A percentile compares a stretch with the other conserved stretches of the same genome.
phyloP scores from a whole-genome alignment of 352 stramenopile species.

The Aphanomyces euteiches region DNA sequence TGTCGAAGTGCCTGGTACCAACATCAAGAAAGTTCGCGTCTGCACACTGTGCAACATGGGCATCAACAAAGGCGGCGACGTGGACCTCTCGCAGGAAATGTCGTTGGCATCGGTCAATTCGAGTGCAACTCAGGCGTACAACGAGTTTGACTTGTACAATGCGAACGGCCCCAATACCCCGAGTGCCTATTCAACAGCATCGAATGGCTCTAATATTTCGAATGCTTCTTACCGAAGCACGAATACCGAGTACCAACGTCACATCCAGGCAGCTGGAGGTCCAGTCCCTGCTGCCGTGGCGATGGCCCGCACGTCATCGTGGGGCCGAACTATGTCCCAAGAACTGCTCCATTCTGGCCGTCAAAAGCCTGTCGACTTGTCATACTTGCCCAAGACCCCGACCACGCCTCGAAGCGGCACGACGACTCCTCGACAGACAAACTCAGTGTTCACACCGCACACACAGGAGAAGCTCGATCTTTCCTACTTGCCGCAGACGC shows the following conservation, averaged over 20 bases:
- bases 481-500: constrained; percentile 27
- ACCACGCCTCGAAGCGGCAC: constrained; percentile 10
- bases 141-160: constrained; percentile 79
- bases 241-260: constrained; percentile 20
- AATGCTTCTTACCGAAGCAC: constrained; percentile 31
- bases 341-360: background rate
- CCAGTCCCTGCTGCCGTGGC: constrained; percentile 7
- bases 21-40: constrained; percentile 77
- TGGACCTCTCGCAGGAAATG: constrained; percentile 64
- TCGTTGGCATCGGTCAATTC: constrained; percentile 76
- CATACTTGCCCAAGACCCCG: constrained; percentile 23
- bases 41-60: constrained; percentile 84
- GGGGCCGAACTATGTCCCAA: background rate
- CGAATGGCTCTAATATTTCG: constrained; percentile 69
- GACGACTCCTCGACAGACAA: background rate
- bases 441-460: background rate
- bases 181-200: constrained; percentile 71
- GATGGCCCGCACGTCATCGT: constrained; percentile 9
- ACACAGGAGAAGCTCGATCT: constrained; percentile 22
- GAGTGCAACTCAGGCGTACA: constrained; percentile 71
- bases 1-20: constrained; percentile 77
- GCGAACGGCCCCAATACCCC: constrained; percentile 53
- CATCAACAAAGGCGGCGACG: constrained; percentile 42
- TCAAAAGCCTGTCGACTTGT: constrained; percentile 20
- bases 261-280: background rate